phyloP scores from a whole-genome alignment of 108 stramenopile species.

The Phaeodactylum tricornutum region DNA sequence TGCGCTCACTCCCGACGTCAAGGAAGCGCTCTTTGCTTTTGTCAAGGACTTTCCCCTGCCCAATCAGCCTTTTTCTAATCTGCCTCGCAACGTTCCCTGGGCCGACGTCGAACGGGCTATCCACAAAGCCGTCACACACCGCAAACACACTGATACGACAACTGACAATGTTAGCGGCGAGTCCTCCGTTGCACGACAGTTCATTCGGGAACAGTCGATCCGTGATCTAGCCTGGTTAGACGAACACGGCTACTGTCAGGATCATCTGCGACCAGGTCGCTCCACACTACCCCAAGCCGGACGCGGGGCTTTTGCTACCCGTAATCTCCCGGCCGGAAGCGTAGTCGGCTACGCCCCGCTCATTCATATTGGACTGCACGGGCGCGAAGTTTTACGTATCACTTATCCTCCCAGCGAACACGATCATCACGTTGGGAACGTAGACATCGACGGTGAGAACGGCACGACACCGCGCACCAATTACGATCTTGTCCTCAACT shows the following conservation, averaged over 20 bases:
- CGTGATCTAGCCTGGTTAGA: slow-evolving; percentile 46
- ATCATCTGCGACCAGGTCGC: slow-evolving; percentile 50
- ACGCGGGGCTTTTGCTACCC: slow-evolving; percentile 72
- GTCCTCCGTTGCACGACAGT: slow-evolving; percentile 1
- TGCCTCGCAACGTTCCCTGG: slow-evolving; percentile 14
- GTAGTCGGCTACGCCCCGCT: slow-evolving; percentile 73
- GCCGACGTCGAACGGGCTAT: slow-evolving; percentile 1
- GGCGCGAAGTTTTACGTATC: slow-evolving; percentile 14
- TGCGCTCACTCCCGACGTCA: slow-evolving; percentile 12
- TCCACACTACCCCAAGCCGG: slow-evolving; percentile 72
- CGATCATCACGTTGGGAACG: slow-evolving; percentile 1
- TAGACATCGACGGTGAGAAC: neutral
- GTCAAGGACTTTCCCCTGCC: slow-evolving; percentile 21
- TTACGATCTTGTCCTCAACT: slow-evolving; percentile 65
- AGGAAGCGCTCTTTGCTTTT: slow-evolving; percentile 26
- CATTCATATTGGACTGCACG: slow-evolving; percentile 28
- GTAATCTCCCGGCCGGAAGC: slow-evolving; percentile 55
- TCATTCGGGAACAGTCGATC: slow-evolving; percentile 7
- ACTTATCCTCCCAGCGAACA: slow-evolving; percentile 4
- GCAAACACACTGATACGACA: neutral
- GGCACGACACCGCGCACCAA: slow-evolving; percentile 8
- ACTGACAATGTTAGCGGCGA: neutral
- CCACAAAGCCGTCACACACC: neutral
- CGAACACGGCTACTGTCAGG: slow-evolving; percentile 63
- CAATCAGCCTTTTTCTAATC: slow-evolving; percentile 9